Base-by-base conservation (phyloP, 1,139 yeast genomes). In the Taphrina betulina region DNA sequence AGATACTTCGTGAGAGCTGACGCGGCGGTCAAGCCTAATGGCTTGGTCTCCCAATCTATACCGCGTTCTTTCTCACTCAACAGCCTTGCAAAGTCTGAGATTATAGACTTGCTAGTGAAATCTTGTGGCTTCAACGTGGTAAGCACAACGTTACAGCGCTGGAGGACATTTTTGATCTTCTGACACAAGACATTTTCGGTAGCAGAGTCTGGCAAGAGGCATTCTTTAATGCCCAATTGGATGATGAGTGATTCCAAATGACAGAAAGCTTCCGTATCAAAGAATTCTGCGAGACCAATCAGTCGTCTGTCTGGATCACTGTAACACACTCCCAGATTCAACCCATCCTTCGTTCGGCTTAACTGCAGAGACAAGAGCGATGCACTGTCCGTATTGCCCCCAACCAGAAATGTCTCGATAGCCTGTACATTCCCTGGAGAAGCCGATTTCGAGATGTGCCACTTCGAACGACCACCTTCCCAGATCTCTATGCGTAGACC, bases 401-500 rank as follows among this genome's bases (percentile, higher is more conserved):
- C 74, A 63, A 78, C 70, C 62, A 86, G 75, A 69, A 87, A 72
- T 33, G 83, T 88, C 61, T 87, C 96, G 46, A 92, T 80, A 50
- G 81, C 86, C 57, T 83, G 87, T 53, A 89, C 73, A 68, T 92
- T 90, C 3, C 98, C 98, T 0, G 97, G 96, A 0, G 96, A 84
- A 0, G 95, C 96, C 51, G 77, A 72, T 60, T 78, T 77, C 28
- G 77, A 60, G 53, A 85, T 66, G 45, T 73, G 74, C 83, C 95
- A 88, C 42, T 69, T 71, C 46, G 76, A 60, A 17, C 63, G 68
- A 38, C 52, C 61, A 55, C 75, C 75, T 60, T 73, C 80, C 66
- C 83, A 90, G 22, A 92, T 78, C 66, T 90, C 96, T 24, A 92
- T 78, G 67, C 87, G 87, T 60, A 75, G 72, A n/a, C 88, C 88